Conservation (phyloP, 1,284 basidiomycete species). For the Pseudomicrostroma phylloplanum region DNA sequence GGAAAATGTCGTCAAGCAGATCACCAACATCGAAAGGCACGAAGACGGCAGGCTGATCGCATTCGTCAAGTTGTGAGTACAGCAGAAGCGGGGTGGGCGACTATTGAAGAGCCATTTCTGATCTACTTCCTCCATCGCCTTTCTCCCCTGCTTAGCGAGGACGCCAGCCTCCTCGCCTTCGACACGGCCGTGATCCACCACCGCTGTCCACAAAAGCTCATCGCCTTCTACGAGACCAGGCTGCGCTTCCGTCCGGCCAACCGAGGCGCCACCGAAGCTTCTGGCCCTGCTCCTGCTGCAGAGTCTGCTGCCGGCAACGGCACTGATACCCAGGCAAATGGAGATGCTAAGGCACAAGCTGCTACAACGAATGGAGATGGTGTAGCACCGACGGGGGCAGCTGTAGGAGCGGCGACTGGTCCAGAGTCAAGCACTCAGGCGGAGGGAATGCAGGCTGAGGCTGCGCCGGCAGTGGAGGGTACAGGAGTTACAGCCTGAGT, state of each 20-base stretch:
- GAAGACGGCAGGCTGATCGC: slow-evolving; percentile 22
- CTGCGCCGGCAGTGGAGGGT: no score
- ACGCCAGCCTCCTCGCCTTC: slow-evolving; percentile 25
- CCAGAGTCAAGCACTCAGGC: no score
- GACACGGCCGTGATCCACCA: slow-evolving; percentile 23
- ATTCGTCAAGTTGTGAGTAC: slow-evolving; percentile 24
- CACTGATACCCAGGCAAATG: no score
- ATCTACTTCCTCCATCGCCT: not conserved
- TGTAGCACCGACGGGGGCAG: no score
- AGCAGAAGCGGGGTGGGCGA: not conserved
- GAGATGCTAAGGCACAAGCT: no score
- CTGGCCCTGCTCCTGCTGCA: no score
- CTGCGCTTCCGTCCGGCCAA: slow-evolving; percentile 2
- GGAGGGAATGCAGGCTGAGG: no score
- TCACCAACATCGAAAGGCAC: slow-evolving; percentile 28
- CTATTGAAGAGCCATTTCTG: no score
- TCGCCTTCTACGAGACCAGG: slow-evolving; percentile 27
- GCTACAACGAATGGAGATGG: no score
- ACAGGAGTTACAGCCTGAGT: no score
- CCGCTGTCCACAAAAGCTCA: slow-evolving; percentile 28
- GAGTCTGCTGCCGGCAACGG: no score
- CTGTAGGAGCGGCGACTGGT: no score
- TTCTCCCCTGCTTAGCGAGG: slow-evolving; percentile 8
- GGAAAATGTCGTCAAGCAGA: slow-evolving; percentile 27
- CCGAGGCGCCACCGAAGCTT: not conserved